Evolutionary conservation across 441 rosid genomes (phyloP).

Genomic region (Populus hybrid): DNA sequence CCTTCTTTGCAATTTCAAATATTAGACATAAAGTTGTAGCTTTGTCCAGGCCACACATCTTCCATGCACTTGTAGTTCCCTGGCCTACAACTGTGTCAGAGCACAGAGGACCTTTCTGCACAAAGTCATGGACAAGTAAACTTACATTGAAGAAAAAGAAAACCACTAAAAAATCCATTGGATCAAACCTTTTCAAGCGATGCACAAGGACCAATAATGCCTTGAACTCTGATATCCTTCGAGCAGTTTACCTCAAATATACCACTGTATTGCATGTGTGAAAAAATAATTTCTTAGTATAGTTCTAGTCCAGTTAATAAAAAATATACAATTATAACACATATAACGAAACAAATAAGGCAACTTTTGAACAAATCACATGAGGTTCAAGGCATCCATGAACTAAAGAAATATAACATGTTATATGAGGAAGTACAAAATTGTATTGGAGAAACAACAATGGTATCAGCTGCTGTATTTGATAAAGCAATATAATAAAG

Average conservation of each 20-base stretch:
- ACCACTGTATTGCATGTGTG: conserved; percentile 47
- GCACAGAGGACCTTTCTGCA: conserved; percentile 90
- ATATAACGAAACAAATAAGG: no score
- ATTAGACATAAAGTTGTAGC: conserved; percentile 77
- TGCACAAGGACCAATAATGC: conserved; percentile 88
- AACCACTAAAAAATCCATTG: background rate
- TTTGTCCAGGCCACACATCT: conserved; percentile 92
- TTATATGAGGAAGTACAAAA: no score
- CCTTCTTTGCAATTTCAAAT: conserved; percentile 81
- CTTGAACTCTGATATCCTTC: conserved; percentile 87
- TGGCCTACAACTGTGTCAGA: conserved; percentile 77
- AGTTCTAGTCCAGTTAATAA: no score
- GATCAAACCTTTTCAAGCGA: conserved; percentile 81
- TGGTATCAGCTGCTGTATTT: no score
- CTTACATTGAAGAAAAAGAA: conserved; percentile 1
- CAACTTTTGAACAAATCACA: no score
- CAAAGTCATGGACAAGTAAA: conserved; percentile 24
- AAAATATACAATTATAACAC: no score
- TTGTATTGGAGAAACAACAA: no score
- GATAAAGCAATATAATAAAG: no score
- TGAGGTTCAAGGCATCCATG: no score
- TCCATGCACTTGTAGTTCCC: conserved; percentile 93
- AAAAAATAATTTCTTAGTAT: background rate
- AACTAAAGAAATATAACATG: no score
- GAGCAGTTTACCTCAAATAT: conserved; percentile 91